Evolutionary conservation across 1,284 basidiomycete species (phyloP).

Genomic region (Sporisorium graminicola): DNA sequence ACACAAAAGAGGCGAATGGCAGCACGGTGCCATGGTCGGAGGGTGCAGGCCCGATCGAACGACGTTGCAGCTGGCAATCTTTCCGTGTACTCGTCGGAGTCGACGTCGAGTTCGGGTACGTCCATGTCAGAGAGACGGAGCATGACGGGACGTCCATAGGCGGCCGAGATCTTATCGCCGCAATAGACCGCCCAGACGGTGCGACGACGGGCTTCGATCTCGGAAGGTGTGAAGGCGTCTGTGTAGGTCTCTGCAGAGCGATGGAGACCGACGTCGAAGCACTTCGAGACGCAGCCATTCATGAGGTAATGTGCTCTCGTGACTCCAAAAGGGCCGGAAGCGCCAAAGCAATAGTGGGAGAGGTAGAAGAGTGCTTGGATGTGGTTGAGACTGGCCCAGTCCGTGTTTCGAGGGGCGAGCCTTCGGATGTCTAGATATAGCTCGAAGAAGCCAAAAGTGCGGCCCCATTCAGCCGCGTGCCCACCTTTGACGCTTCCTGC

Average conservation of each 20-base stretch:
- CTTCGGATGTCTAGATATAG: conserved; percentile 49
- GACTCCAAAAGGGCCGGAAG: conserved; percentile 46
- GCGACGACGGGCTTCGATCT: conserved; percentile 48
- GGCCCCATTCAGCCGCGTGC: conserved; percentile 47
- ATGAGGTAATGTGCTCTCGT: conserved; percentile 49
- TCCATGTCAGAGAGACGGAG: conserved; percentile 51
- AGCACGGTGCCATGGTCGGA: conserved; percentile 49
- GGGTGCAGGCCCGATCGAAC: conserved; percentile 44
- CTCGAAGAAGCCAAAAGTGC: conserved; percentile 49
- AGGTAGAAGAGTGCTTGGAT: conserved; percentile 54
- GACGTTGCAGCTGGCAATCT: conserved; percentile 44
- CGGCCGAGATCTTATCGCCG: conserved; percentile 53
- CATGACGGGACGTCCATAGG: conserved; percentile 49
- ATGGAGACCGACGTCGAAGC: conserved; percentile 54
- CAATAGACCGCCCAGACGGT: conserved; percentile 54
- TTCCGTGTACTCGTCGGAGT: conserved; percentile 49
- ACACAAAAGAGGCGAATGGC: conserved; percentile 49
- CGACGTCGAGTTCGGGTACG: conserved; percentile 48
- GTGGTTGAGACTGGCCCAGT: conserved; percentile 51
- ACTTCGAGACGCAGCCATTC: conserved; percentile 53
- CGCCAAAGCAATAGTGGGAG: conserved; percentile 53
- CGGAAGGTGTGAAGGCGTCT: conserved; percentile 46
- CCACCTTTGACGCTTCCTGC: conserved; percentile 52
- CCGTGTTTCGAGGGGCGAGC: conserved; percentile 41
- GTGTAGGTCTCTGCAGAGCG: conserved; percentile 54